These are phyloP conservation scores for Rhodotorula sp. DNA, from an alignment of 1,284 basidiomycete species.

Conservation along the genomic window DNA sequence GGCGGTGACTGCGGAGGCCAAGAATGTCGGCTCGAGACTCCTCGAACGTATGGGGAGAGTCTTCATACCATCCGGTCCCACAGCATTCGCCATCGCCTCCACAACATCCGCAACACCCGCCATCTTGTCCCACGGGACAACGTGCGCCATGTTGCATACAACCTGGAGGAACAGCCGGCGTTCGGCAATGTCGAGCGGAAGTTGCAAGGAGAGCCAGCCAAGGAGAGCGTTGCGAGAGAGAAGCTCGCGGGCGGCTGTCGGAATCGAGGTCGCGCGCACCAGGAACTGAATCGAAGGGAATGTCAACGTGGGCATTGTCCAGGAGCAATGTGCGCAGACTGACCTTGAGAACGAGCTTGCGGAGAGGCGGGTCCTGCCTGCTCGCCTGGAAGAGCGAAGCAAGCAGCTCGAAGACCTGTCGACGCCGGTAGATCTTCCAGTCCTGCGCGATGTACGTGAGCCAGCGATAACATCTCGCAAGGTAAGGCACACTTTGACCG, in stretches of 20 bases:
- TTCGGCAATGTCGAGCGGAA: slow-evolving; percentile 23
- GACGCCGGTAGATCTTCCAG: slow-evolving; percentile 40
- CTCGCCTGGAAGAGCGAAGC: slow-evolving; percentile 36
- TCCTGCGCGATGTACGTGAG: slow-evolving; percentile 12
- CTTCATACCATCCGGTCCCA: slow-evolving; percentile 18
- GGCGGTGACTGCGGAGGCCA: not conserved
- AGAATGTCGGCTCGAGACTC: no score
- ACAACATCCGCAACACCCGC: slow-evolving; percentile 28
- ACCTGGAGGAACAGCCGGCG: slow-evolving; percentile 18
- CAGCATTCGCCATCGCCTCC: slow-evolving; percentile 18
- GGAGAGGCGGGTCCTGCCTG: slow-evolving; percentile 16
- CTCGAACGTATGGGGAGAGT: no score
- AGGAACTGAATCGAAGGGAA: slow-evolving; percentile 23
- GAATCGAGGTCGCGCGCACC: slow-evolving; percentile 27
- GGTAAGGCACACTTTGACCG: not conserved
- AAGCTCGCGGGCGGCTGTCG: slow-evolving; percentile 44
- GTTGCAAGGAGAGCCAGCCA: slow-evolving; percentile 29
- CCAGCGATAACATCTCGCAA: no score
- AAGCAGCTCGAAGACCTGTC: slow-evolving; percentile 38
- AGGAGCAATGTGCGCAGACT: not conserved
- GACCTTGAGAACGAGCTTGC: slow-evolving; percentile 35
- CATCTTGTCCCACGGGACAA: slow-evolving; percentile 28
- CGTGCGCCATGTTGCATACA: slow-evolving; percentile 20
- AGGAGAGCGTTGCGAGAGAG: slow-evolving; percentile 36
- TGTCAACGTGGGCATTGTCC: not conserved